Percentiles rank a stretch among this genome's conserved stretches.
These are phyloP conservation scores for Euphorbia tirucalli DNA, from an alignment of 345 rosid genomes.

Conservation along the genomic window DNA sequence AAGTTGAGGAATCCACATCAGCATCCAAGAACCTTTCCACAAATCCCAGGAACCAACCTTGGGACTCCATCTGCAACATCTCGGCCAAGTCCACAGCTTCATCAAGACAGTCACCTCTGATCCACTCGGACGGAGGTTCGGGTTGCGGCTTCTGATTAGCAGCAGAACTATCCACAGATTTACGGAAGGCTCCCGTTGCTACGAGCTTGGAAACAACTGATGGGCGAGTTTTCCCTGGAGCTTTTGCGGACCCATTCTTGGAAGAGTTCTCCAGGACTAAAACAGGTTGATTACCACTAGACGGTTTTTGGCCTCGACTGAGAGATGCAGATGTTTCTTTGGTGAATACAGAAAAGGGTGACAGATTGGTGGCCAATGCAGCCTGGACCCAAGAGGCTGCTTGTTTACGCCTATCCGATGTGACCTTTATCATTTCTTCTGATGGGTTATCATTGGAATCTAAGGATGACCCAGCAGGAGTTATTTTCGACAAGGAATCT, in stretches of 20 bases:
- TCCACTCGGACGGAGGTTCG: constrained; percentile 70
- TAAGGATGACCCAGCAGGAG: constrained; percentile 42
- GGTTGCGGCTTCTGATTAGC: constrained; percentile 42
- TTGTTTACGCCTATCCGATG: constrained; percentile 57
- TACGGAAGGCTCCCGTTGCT: constrained; percentile 66
- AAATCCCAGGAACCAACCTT: constrained; percentile 88
- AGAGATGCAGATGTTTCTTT: constrained; percentile 40
- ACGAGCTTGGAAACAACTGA: constrained; percentile 64
- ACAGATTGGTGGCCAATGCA: constrained; percentile 76
- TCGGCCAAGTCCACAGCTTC: constrained; percentile 77
- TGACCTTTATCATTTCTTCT: constrained; percentile 65
- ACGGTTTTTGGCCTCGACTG: constrained; percentile 36
- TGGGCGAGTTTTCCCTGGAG: constrained; percentile 49
- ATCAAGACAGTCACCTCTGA: constrained; percentile 57
- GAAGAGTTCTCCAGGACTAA: constrained; percentile 54
- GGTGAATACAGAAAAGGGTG: constrained; percentile 65
- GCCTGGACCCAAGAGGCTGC: constrained; percentile 90
- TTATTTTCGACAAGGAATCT: constrained; percentile 56
- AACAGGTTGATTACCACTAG: constrained; percentile 43
- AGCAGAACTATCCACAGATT: constrained; percentile 43
- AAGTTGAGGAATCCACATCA: constrained; percentile 51
- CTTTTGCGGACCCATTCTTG: constrained; percentile 43
- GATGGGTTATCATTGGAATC: constrained; percentile 52
- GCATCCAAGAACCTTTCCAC: constrained; percentile 89
- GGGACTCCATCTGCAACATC: constrained; percentile 68